phyloP scores from a whole-genome alignment of 208 protist species.

The Histomonas meleagridis region DNA sequence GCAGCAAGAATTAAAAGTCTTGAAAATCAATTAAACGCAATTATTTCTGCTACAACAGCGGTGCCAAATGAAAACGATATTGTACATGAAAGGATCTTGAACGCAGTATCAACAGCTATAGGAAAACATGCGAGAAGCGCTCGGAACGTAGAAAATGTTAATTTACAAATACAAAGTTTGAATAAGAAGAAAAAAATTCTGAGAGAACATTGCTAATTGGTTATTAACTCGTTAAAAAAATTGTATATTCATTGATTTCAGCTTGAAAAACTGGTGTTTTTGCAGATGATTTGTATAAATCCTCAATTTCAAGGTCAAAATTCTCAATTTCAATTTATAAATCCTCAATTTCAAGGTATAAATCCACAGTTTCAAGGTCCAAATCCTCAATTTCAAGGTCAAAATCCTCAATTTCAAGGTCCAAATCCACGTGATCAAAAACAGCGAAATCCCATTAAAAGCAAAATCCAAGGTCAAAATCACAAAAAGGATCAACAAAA shows the following conservation, averaged over 20 bases:
- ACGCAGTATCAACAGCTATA: neutral
- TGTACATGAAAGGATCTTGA: neutral
- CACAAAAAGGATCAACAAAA: too few species aligned
- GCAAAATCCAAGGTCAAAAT: neutral
- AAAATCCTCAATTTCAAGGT: neutral
- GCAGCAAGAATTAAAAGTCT: neutral
- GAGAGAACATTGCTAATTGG: too few species aligned
- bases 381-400: neutral
- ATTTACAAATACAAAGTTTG: neutral
- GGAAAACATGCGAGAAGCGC: neutral
- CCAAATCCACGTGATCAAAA: too few species aligned
- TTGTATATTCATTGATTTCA: too few species aligned
- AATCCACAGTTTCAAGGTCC: too few species aligned
- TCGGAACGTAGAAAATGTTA: neutral
- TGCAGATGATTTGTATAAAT: neutral
- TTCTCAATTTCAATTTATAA: neutral
- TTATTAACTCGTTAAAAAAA: too few species aligned
- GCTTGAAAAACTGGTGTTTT: too few species aligned
- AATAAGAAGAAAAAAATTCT: too few species aligned
- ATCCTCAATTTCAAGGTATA: too few species aligned
- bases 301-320: neutral
- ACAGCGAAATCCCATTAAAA: too few species aligned
- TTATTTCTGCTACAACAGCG: conserved; percentile 10
- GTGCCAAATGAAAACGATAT: neutral
- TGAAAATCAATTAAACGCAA: neutral